Evolutionary conservation across 106 monocot species (phyloP).

Genomic region (Xerophyta viscosa): DNA sequence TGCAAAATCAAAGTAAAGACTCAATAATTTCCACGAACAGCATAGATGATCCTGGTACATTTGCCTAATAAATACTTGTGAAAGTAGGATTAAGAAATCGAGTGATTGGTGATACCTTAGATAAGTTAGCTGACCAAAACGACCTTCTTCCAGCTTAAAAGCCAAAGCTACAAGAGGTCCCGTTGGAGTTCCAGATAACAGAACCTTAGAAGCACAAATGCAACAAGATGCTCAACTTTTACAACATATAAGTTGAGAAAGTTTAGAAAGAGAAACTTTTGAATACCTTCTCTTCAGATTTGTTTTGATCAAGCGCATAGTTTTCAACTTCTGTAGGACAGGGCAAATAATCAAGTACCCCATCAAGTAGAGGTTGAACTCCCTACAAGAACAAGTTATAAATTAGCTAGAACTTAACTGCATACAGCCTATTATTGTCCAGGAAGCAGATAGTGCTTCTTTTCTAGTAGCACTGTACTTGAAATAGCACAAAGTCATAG

Average conservation of each 20-base stretch:
- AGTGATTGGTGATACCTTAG: conserved; percentile 42
- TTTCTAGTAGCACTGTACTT: too few species aligned
- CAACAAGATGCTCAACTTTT: not conserved
- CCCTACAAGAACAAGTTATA: conserved; percentile 43
- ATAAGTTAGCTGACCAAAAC: conserved; percentile 97
- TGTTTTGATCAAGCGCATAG: conserved; percentile 87
- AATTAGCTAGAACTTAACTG: too few species aligned
- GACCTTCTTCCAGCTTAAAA: conserved; percentile 97
- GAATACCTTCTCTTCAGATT: conserved; percentile 86
- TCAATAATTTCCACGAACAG: too few species aligned
- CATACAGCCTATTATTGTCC: too few species aligned
- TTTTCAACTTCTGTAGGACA: conserved; percentile 89
- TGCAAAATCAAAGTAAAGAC: conserved; percentile 22
- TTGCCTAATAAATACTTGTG: too few species aligned
- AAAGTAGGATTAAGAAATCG: too few species aligned
- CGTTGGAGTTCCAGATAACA: conserved; percentile 67
- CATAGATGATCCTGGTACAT: too few species aligned
- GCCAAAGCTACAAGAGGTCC: conserved; percentile 94
- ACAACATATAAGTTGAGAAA: too few species aligned
- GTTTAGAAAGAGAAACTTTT: not conserved
- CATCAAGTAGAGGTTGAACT: conserved; percentile 94
- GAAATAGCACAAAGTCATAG: too few species aligned
- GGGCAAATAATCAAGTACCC: conserved; percentile 87
- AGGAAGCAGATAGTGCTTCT: too few species aligned
- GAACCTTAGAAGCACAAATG: conserved; percentile 35